A percentile compares a stretch with the other conserved stretches of the same genome.
Conservation (phyloP, 805 yeast species). For the Wickerhamiella occidentalis region DNA sequence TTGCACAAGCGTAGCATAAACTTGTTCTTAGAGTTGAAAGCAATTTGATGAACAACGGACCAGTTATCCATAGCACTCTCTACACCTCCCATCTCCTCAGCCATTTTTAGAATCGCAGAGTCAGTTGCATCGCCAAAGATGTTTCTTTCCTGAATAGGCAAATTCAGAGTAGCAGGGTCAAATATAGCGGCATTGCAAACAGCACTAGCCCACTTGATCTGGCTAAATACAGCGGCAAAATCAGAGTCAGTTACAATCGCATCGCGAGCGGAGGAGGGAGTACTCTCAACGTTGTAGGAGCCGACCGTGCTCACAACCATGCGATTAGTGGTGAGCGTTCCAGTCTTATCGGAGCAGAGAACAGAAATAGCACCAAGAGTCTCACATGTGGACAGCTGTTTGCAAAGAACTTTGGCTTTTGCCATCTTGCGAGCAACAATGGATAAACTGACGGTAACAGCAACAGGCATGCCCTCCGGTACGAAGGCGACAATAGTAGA, state of each 20-base stretch:
- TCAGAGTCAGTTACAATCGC: neutral
- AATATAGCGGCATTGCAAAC: conserved; percentile 20
- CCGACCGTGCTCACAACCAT: conserved; percentile 50
- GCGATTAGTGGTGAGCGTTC: conserved; percentile 85
- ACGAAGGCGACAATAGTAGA: conserved; percentile 95
- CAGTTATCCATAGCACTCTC: neutral
- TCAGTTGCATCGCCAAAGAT: conserved; percentile 40
- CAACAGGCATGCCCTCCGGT: conserved; percentile 93
- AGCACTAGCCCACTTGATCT: conserved; percentile 14
- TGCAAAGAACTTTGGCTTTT: conserved; percentile 35
- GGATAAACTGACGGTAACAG: conserved; percentile 88
- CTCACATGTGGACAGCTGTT: conserved; percentile 73
- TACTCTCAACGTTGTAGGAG: neutral
- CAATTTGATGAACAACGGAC: conserved; percentile 24
- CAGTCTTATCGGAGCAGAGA: conserved; percentile 93
- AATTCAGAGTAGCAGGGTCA: conserved; percentile 11
- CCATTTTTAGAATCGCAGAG: conserved; percentile 33
- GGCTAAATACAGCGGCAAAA: neutral
- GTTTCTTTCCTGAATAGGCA: conserved; percentile 13
- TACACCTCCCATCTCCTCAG: conserved; percentile 18
- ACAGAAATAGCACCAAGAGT: conserved; percentile 99
- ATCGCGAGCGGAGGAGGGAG: neutral
- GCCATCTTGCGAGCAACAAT: conserved; percentile 43
- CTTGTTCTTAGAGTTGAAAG: conserved; percentile 39
- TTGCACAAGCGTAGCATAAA: conserved; percentile 18